These are phyloP conservation scores for Blastocystis sp. DNA, from an alignment of 352 stramenopile genomes.

Conservation along the genomic window DNA sequence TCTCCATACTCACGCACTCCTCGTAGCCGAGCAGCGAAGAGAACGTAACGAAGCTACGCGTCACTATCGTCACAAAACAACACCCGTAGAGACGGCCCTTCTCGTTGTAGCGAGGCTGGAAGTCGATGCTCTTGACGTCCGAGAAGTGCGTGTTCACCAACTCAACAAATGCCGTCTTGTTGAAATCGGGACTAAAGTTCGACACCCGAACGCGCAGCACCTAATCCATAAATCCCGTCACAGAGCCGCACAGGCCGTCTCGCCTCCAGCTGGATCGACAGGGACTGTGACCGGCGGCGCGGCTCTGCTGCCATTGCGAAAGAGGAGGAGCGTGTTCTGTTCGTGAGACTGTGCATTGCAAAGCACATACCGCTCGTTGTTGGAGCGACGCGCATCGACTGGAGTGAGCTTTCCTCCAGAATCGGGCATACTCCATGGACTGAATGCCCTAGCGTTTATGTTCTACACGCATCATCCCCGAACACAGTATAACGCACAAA, in stretches of 20 bases:
- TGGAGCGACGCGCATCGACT: not conserved
- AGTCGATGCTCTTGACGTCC: slow-evolving; percentile 66
- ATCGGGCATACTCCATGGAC: not conserved
- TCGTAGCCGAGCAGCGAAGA: slow-evolving; percentile 44
- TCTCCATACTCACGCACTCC: not conserved
- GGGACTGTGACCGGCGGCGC: slow-evolving; percentile 43
- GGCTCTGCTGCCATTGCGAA: not conserved
- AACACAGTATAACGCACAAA: slow-evolving; percentile 22
- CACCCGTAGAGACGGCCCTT: slow-evolving; percentile 50
- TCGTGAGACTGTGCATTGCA: not conserved
- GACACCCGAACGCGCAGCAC: slow-evolving; percentile 42
- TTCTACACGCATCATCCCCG: slow-evolving; percentile 22
- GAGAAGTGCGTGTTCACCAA: slow-evolving; percentile 52
- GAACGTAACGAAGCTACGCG: slow-evolving; percentile 38
- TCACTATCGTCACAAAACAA: not conserved
- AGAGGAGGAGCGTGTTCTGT: slow-evolving; percentile 34
- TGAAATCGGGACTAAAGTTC: slow-evolving; percentile 68
- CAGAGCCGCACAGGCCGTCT: not conserved
- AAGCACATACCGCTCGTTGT: not conserved
- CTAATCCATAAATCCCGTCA: not conserved
- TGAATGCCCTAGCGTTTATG: slow-evolving; percentile 7
- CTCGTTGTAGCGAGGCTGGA: slow-evolving; percentile 70
- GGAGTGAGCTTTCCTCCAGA: slow-evolving; percentile 2
- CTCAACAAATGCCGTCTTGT: slow-evolving; percentile 53
- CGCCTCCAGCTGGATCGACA: slow-evolving; percentile 51